phyloP scores from a whole-genome alignment of 225 moss, liverwort and hornwort species.

The Polytrichum formosum region DNA sequence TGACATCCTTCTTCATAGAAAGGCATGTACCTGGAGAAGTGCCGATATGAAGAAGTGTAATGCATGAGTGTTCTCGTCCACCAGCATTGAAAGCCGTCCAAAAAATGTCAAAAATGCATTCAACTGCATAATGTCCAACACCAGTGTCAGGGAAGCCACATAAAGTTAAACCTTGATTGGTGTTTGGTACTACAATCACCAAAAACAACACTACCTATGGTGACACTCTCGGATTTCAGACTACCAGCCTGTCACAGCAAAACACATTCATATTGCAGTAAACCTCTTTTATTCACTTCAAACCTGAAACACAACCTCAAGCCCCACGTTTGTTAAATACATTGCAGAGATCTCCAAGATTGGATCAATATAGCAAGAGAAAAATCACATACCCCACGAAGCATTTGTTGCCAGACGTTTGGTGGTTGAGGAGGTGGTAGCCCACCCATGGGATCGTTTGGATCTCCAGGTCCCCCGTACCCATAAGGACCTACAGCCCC shows the following conservation, averaged over 20 bases:
- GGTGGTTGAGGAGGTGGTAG: slow-evolving; percentile 83
- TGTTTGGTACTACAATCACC: too few relatives aligned
- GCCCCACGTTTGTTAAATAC: slow-evolving; percentile 10
- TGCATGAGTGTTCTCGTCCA: slow-evolving; percentile 97
- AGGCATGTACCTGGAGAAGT: slow-evolving; percentile 69
- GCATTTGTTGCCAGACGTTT: slow-evolving; percentile 83
- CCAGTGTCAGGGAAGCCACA: too few relatives aligned
- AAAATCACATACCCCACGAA: slow-evolving; percentile 73
- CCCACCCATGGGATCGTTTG: slow-evolving; percentile 76
- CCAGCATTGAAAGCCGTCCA: slow-evolving; percentile 89
- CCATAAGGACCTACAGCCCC: slow-evolving; percentile 62
- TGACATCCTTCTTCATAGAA: not conserved
- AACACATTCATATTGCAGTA: too few relatives aligned
- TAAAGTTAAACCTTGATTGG: too few relatives aligned
- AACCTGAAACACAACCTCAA: too few relatives aligned
- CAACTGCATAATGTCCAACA: slow-evolving; percentile 46
- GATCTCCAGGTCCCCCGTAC: slow-evolving; percentile 80
- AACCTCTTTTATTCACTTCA: too few relatives aligned
- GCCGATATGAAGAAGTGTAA: slow-evolving; percentile 97
- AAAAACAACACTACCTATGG: too few relatives aligned
- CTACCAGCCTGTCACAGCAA: too few relatives aligned
- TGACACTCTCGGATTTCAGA: too few relatives aligned
- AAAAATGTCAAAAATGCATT: slow-evolving; percentile 85
- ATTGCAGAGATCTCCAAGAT: slow-evolving; percentile 23
- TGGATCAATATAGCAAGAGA: not conserved